Evolutionary conservation across 805 yeast genomes (phyloP).

Genomic region (Isabelozyma heimii): DNA sequence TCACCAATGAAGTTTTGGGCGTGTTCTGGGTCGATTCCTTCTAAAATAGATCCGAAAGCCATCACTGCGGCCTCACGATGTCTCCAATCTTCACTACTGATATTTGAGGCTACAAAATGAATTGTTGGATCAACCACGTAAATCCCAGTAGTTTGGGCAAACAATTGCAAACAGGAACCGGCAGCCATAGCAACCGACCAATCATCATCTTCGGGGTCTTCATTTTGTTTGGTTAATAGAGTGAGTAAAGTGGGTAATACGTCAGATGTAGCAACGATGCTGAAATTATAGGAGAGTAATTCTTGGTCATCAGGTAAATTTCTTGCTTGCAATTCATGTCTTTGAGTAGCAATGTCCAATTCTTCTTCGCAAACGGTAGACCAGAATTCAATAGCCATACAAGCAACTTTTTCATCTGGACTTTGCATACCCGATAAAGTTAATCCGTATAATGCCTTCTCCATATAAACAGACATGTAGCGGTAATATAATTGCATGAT

Average conservation of each 20-base stretch:
- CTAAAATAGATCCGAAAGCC: constrained; percentile 97
- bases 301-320: constrained; percentile 34
- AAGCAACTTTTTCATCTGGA: constrained; percentile 78
- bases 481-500: constrained; percentile 87
- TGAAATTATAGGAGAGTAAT: constrained; percentile 70
- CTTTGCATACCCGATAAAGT: constrained; percentile 92
- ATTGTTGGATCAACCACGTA: constrained; percentile 84
- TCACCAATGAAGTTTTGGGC: constrained; percentile 67
- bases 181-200: constrained; percentile 99
- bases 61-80: constrained; percentile 95
- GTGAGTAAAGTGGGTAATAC: constrained; percentile 84
- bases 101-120: constrained; percentile 75
- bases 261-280: constrained; percentile 76
- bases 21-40: constrained; percentile 82
- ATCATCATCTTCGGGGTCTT: constrained; percentile 91
- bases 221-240: constrained; percentile 83
- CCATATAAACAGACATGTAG: constrained; percentile 94
- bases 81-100: constrained; percentile 64
- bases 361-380: constrained; percentile 99
- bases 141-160: constrained; percentile 87
- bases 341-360: constrained; percentile 69
- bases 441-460: constrained; percentile 86
- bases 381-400: constrained; percentile 99
- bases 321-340: constrained; percentile 45
- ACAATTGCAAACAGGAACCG: constrained; percentile 92